Percentiles rank a stretch among this genome's conserved stretches.
phyloP scores from a whole-genome alignment of 441 rosid species.

The Mallotus japonicus region DNA sequence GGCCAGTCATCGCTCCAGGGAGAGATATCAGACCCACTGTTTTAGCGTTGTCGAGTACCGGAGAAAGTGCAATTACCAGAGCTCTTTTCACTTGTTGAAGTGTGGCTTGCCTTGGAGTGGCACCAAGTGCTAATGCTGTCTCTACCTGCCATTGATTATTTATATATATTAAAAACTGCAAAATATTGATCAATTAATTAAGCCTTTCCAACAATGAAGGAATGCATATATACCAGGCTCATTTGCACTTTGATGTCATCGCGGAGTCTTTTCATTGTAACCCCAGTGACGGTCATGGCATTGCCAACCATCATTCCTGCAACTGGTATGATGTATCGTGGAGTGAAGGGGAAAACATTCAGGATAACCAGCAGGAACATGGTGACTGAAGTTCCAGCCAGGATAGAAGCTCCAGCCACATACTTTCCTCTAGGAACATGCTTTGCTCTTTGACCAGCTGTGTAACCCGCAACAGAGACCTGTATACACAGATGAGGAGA shows the following conservation, averaged over 20 bases:
- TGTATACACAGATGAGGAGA: not conserved
- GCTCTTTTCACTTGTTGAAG: constrained; percentile 70
- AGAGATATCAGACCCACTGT: constrained; percentile 83
- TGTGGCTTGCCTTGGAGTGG: constrained; percentile 81
- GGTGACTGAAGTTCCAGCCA: constrained; percentile 65
- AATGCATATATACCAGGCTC: constrained; percentile 38
- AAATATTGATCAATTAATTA: too few species aligned
- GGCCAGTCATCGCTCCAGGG: constrained; percentile 94
- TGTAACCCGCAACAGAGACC: constrained; percentile 79
- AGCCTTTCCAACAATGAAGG: too few species aligned
- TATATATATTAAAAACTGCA: not conserved
- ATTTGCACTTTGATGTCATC: constrained; percentile 77
- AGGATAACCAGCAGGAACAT: constrained; percentile 65
- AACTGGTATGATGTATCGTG: constrained; percentile 77
- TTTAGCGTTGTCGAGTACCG: constrained; percentile 83
- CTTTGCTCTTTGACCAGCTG: constrained; percentile 83
- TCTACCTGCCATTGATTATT: constrained; percentile 51
- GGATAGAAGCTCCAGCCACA: constrained; percentile 74
- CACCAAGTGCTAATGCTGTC: constrained; percentile 87
- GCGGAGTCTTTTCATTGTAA: constrained; percentile 81
- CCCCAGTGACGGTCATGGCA: constrained; percentile 84
- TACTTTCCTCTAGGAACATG: constrained; percentile 73
- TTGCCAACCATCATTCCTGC: constrained; percentile 97
- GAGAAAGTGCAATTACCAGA: constrained; percentile 71
- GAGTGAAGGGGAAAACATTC: constrained; percentile 85